Evolutionary conservation across 345 rosid species (phyloP), one percentile per base, ranked within the genome.

Genomic region (Eucalyptus sideroxylon): DNA sequence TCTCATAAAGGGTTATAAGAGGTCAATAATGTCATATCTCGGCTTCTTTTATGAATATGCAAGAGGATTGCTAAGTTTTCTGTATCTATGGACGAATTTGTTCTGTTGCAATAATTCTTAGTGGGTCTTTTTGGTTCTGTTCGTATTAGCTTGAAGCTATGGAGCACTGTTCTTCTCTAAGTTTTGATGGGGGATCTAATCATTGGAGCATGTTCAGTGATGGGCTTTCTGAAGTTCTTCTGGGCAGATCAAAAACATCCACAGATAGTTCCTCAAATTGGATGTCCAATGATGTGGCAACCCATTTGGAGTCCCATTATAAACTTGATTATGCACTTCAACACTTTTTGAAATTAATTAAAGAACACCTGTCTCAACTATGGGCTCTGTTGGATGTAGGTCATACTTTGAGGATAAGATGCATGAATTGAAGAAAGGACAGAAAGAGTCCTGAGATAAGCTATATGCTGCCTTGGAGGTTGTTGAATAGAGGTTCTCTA

Each of bases 121-220:
- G 80, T 31, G 80, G 1, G 11, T 86, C 26, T 49, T 60, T 80
- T 23, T 31, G 69, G 49, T 87, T 37, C 14, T 69, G 49, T 50
- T 27, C 88, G 56, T 89, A 59, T 90, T 91, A 95, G 97, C 95
- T 97, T 90, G 98, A 96, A 94, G 98, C 98, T 91, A 93, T 97
- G 94, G 98, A 95, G 89, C 95, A 95, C 91, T 93, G 93, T 92
- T 93, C 97, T 91, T 92, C 96, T 89, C 56, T 86, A 77, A 93
- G 88, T 89, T 89, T 88, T 81, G 88, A 89, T 89, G 96, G 93
- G 87, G 91, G 87, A 82, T 55, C 86, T 87, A 92, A 93, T 92
- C 95, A 90, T 88, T 90, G 92, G 87, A 92, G 80, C 86, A 21
- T 87, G 88, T 88, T 93, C 85, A 92, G 91, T 90, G 88, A 87